A percentile compares a stretch with the other conserved stretches of the same genome.
phyloP scores from a whole-genome alignment of 2,329 filamentous ascomycete species.

The Cadophora sp. region DNA sequence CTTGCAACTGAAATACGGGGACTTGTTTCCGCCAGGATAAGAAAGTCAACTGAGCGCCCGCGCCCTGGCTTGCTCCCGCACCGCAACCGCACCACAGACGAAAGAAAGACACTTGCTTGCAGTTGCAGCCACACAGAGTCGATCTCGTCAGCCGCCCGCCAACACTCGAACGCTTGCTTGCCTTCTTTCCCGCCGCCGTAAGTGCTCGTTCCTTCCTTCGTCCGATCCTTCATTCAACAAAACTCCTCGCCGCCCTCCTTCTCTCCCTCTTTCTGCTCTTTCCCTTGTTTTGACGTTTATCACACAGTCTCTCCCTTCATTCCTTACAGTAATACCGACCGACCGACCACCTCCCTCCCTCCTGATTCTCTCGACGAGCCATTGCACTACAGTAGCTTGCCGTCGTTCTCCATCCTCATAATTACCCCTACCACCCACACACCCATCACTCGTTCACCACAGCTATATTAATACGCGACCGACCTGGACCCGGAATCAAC shows the following conservation, averaged over 20 bases:
- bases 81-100: background rate
- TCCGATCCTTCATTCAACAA: slow-evolving; percentile 21
- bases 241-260: slow-evolving; percentile 23
- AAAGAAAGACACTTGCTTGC: too few species aligned
- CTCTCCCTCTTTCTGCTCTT: slow-evolving; percentile 19
- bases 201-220: slow-evolving; percentile 14
- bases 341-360: background rate
- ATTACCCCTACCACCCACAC: slow-evolving; percentile 17
- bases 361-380: slow-evolving; percentile 13
- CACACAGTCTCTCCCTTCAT: slow-evolving; percentile 34
- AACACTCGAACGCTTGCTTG: background rate
- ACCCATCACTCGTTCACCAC: slow-evolving; percentile 16
- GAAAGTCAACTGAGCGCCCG: background rate
- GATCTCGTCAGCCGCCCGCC: slow-evolving; percentile 12
- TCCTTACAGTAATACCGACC: background rate
- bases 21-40: slow-evolving; percentile 10
- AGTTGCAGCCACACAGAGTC: slow-evolving; percentile 1
- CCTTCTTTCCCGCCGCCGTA: background rate
- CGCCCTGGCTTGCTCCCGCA: background rate
- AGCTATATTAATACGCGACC: slow-evolving; percentile 25
- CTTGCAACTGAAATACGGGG: slow-evolving; percentile 14
- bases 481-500: slow-evolving; percentile 14
- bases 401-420: slow-evolving; percentile 27
- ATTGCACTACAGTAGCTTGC: slow-evolving; percentile 29
- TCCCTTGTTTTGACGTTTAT: slow-evolving; percentile 21